A percentile compares a stretch with the other conserved stretches of the same genome.
phyloP scores from a whole-genome alignment of 139 green algal species.

The Nannochloris sp. region DNA sequence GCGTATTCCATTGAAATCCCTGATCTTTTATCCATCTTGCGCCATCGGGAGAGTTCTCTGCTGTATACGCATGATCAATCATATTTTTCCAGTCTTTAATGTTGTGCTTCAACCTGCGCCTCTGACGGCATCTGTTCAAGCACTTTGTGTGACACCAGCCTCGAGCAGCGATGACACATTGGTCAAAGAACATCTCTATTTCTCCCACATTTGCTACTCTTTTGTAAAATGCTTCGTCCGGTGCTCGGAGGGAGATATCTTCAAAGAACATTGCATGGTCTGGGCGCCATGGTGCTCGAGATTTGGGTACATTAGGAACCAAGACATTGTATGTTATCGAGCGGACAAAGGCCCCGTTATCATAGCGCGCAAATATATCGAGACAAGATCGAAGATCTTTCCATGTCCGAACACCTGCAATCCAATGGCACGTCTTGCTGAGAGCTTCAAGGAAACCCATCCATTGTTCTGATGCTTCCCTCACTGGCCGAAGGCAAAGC shows the following conservation, averaged over 20 bases:
- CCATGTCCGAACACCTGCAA: conserved; percentile 29
- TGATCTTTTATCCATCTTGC: conserved; percentile 14
- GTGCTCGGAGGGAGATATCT: conserved; percentile 14
- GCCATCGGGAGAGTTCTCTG: conserved; percentile 34
- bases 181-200: conserved; percentile 58
- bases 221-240: background rate
- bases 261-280: conserved; percentile 31
- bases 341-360: background rate
- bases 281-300: conserved; percentile 29
- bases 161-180: conserved; percentile 59
- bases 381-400: conserved; percentile 25
- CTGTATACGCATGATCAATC: conserved; percentile 59
- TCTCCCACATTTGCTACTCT: conserved; percentile 12
- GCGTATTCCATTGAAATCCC: conserved; percentile 26
- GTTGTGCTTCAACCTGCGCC: conserved; percentile 48
- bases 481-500: conserved; percentile 23
- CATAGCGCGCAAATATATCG: background rate
- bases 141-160: conserved; percentile 53
- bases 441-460: conserved; percentile 38
- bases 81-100: conserved; percentile 75
- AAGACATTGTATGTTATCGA: conserved; percentile 1
- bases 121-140: conserved; percentile 58
- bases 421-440: conserved; percentile 9
- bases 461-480: conserved; percentile 38
- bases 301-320: background rate